These are phyloP conservation scores for Candida insectalens DNA, from an alignment of 805 yeast species.

Conservation along the genomic window DNA sequence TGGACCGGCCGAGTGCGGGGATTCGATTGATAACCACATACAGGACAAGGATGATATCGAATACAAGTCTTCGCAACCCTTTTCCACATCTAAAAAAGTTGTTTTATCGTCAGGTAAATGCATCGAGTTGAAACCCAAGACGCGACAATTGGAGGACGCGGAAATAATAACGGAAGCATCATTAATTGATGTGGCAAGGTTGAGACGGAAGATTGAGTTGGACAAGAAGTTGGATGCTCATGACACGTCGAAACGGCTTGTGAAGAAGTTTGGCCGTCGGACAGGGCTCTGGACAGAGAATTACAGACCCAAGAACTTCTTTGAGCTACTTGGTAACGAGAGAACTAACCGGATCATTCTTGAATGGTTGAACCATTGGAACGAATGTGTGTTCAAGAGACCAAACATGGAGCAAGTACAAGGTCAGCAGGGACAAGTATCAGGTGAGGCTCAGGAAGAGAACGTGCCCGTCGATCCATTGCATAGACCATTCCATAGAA, in stretches of 20 bases:
- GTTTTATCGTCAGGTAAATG: slow-evolving; percentile 15
- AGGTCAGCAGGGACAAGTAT: not conserved
- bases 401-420: slow-evolving; percentile 14
- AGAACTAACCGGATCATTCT: slow-evolving; percentile 47
- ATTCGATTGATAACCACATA: not conserved
- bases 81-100: no score
- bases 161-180: no score
- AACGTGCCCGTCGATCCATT: slow-evolving; percentile 32
- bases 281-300: slow-evolving; percentile 45
- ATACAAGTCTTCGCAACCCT: no score
- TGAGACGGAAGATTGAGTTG: slow-evolving; percentile 15
- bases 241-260: slow-evolving; percentile 3
- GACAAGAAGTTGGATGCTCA: slow-evolving; percentile 10
- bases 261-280: slow-evolving; percentile 1
- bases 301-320: slow-evolving; percentile 54
- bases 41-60: not conserved
- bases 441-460: slow-evolving; percentile 2
- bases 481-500: slow-evolving; percentile 49
- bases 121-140: slow-evolving; percentile 13
- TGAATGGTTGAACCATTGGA: slow-evolving; percentile 63
- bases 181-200: slow-evolving; percentile 15
- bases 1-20: not conserved
- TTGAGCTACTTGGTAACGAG: slow-evolving; percentile 66
- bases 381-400: slow-evolving; percentile 42
- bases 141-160: slow-evolving; percentile 5